Conservation (phyloP, 78 protist genomes). For the Creolimax fragrantissima region DNA sequence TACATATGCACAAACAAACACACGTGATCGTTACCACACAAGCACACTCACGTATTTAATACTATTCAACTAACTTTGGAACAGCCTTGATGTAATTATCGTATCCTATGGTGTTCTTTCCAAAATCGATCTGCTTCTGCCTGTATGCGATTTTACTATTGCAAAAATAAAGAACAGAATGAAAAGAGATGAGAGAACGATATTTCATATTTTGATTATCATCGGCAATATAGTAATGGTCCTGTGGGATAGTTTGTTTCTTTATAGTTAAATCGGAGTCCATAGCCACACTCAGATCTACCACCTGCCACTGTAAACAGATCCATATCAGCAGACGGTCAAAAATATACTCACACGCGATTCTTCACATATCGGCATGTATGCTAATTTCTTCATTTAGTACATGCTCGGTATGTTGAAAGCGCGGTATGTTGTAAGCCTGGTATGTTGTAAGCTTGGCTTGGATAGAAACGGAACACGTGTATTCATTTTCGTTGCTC, state of each 20-base stretch:
- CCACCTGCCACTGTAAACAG: neutral
- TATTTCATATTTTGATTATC: neutral
- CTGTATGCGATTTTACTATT: neutral
- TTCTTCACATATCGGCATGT: no score
- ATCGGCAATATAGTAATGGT: neutral
- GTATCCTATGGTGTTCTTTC: slow-evolving; percentile 28
- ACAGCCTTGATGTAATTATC: neutral
- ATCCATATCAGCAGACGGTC: neutral
- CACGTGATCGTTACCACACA: no score
- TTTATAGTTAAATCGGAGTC: no score
- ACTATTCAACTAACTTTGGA: neutral
- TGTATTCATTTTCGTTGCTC: neutral
- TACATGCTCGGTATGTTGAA: no score
- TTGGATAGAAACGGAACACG: neutral
- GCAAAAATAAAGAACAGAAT: neutral
- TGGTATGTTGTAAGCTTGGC: no score
- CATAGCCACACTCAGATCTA: neutral
- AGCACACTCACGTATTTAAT: neutral
- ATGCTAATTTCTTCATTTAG: no score
- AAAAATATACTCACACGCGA: no score
- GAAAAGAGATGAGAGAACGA: neutral
- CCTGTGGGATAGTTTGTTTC: neutral
- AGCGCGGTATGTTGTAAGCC: no score
- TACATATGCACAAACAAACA: no score
- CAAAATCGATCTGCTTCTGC: slow-evolving; percentile 25